Conservation (phyloP, 78 protist species). For the Dictyostelium purpureum region DNA sequence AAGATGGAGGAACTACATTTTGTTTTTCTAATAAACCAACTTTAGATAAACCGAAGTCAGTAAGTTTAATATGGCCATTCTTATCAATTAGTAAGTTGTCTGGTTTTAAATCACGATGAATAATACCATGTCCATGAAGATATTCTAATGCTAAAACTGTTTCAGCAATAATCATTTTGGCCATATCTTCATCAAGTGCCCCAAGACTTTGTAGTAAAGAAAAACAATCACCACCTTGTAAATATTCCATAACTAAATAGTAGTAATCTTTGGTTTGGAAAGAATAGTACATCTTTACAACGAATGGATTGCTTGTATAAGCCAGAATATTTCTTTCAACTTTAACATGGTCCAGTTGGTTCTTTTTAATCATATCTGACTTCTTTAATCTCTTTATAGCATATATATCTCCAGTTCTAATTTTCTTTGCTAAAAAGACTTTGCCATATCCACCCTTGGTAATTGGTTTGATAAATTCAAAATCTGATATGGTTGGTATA, state of each 20-base stretch:
- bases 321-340: slow-evolving; percentile 79
- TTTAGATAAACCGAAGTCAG: slow-evolving; percentile 79
- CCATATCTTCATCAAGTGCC: slow-evolving; percentile 81
- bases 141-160: slow-evolving; percentile 79
- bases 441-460: slow-evolving; percentile 83
- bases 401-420: slow-evolving; percentile 82
- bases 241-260: slow-evolving; percentile 90
- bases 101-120: slow-evolving; percentile 83
- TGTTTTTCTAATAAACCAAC: slow-evolving; percentile 64
- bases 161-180: slow-evolving; percentile 84
- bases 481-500: slow-evolving; percentile 79
- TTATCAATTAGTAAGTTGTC: slow-evolving; percentile 80
- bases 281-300: slow-evolving; percentile 82
- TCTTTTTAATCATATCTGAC: slow-evolving; percentile 72
- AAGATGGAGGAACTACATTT: slow-evolving; percentile 33
- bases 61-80: slow-evolving; percentile 81
- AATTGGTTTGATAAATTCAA: slow-evolving; percentile 73
- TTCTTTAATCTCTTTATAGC: slow-evolving; percentile 94
- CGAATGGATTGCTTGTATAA: slow-evolving; percentile 62
- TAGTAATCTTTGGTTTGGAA: slow-evolving; percentile 76
- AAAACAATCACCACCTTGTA: slow-evolving; percentile 86
- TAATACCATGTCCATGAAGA: slow-evolving; percentile 77
- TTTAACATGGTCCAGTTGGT: slow-evolving; percentile 79
- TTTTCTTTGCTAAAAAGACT: slow-evolving; percentile 88
- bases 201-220: slow-evolving; percentile 77